Evolutionary conservation across 495 filamentous ascomycete species (phyloP), one percentile per base, ranked within the genome.

Genomic region (Neurospora sp.): DNA sequence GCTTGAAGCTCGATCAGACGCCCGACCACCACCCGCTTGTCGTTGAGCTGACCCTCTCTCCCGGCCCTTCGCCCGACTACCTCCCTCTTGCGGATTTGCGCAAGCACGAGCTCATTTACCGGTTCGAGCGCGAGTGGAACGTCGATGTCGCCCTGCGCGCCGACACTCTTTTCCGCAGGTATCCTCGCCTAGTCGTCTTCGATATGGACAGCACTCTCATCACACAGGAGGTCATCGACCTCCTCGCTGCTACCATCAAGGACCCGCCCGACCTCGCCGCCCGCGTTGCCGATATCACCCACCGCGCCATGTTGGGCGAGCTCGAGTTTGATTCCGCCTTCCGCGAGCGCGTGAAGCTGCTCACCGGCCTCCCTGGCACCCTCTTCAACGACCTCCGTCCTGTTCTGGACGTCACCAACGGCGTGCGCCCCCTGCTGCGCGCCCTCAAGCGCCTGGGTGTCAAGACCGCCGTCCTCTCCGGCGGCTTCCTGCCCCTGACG

Each of bases 131-230:
- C 39, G 91, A 94, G 80, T 96, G 92, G 92, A 93, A 93, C 75
- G 88, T 96, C 40, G 93, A 97, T 77, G 89, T 93, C 11, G 88
- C 91, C 11, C 83, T 96, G 69, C 91, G 94, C 79, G 76, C 77
- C 66, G 91, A 94, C 74, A 87, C 84, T 40, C 84, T 93, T n/a
- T 93, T 90, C 84, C 87, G 91, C 53, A 86, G 89, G 31, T 87
- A 94, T 79, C 92, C 93, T 78, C 89, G 92, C 3, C 83, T 99
- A 6, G 94, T 92, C 3, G 90, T 97, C 37, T 99, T 99, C 76
- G 96, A 99, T 79, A 99, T 99, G 96, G 96, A 99, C 81, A 94
- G 91, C 73, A 99, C 96, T 0, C 86, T 99, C 72, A 98, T 99
- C 76, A 89, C 94, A 72, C 93, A 99, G 78, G 96, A 99, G 84